Conservation (phyloP, 352 stramenopile genomes). For the Phytophthora vignae region DNA sequence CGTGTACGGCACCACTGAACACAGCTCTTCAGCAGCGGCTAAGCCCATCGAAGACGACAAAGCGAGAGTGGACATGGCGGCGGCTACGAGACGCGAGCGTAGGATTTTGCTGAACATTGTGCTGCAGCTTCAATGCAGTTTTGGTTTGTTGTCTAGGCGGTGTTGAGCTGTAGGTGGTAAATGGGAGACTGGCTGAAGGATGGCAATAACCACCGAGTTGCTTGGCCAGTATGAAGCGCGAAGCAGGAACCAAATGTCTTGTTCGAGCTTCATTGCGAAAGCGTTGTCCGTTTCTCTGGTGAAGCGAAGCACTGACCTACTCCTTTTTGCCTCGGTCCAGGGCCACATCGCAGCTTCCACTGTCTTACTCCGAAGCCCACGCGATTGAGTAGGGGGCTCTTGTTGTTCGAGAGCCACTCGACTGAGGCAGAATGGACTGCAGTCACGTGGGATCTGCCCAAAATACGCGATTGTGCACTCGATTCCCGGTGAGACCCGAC, state of each 20-base stretch:
- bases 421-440: constrained; percentile 4
- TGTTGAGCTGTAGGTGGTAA: constrained; percentile 25
- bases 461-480: constrained; percentile 22
- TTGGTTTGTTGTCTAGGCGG: not conserved
- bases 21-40: constrained; percentile 40
- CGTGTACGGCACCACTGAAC: constrained; percentile 49
- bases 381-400: constrained; percentile 16
- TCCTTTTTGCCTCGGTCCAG: not conserved
- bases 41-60: constrained; percentile 3
- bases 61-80: constrained; percentile 8
- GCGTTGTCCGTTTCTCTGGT: constrained; percentile 12
- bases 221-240: not conserved
- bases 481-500: constrained; percentile 17
- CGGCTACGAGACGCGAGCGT: constrained; percentile 10
- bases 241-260: constrained; percentile 21
- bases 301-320: too few species aligned
- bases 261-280: constrained; percentile 11
- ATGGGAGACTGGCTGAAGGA: constrained; percentile 24
- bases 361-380: constrained; percentile 4
- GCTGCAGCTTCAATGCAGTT: not conserved
- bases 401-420: constrained; percentile 31
- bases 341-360: constrained; percentile 17
- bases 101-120: constrained; percentile 24
- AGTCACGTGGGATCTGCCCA: constrained; percentile 19
- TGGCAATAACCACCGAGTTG: not conserved